Percentiles rank a stretch among this genome's conserved stretches.
These are phyloP conservation scores for Cordyceps militaris DNA, from an alignment of 2,329 filamentous ascomycete species.

Conservation along the genomic window DNA sequence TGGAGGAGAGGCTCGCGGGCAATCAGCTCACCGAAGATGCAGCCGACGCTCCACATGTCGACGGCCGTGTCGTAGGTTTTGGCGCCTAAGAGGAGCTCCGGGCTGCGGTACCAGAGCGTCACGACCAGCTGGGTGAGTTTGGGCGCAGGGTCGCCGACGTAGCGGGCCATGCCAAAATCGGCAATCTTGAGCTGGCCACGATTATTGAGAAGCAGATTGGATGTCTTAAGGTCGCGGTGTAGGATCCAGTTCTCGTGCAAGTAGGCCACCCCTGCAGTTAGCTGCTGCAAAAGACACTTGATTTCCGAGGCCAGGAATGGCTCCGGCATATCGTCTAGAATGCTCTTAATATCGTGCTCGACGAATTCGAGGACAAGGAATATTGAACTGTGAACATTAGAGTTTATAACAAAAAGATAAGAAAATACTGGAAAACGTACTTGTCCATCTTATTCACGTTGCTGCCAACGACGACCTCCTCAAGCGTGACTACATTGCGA, in stretches of 20 bases:
- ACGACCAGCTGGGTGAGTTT: conserved; percentile 89
- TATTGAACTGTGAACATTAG: conserved; percentile 47
- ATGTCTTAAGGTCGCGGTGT: conserved; percentile 88
- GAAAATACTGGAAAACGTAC: conserved; percentile 26
- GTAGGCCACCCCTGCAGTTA: conserved; percentile 72
- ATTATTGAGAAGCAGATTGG: conserved; percentile 91
- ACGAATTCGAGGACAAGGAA: conserved; percentile 96
- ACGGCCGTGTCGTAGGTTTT: conserved; percentile 67
- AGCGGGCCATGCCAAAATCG: conserved; percentile 96
- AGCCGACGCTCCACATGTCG: conserved; percentile 95
- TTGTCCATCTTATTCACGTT: conserved; percentile 46
- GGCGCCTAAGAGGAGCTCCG: conserved; percentile 80
- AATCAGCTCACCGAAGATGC: conserved; percentile 89
- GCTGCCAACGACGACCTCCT: conserved; percentile 77
- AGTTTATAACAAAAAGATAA: conserved; percentile 1
- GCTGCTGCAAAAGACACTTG: conserved; percentile 81
- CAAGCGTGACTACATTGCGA: conserved; percentile 71
- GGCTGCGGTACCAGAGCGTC: conserved; percentile 92
- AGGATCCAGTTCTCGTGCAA: conserved; percentile 88
- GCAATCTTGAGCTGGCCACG: conserved; percentile 91
- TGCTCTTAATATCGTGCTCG: conserved; percentile 90
- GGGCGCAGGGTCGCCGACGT: conserved; percentile 69
- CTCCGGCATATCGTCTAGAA: conserved; percentile 90
- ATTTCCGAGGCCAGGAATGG: conserved; percentile 88
- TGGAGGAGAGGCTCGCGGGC: conserved; percentile 76